A percentile compares a stretch with the other conserved stretches of the same genome.
Evolutionary conservation across 202 grass and related monocot species (phyloP).

Genomic region (Miscanthus sacchariflorus): DNA sequence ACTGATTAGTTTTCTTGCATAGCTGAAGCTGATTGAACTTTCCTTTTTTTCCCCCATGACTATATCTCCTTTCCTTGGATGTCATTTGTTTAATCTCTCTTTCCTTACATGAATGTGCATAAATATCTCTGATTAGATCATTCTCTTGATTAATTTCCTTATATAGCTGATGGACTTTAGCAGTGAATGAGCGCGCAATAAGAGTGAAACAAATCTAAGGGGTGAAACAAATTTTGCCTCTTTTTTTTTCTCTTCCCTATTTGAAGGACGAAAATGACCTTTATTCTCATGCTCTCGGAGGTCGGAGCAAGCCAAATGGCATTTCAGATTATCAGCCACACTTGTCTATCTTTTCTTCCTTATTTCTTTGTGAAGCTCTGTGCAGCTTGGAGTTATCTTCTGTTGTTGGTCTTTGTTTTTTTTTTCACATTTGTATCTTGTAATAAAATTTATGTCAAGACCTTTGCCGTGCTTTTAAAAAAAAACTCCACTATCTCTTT

Average conservation of each 20-base stretch:
- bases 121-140: background rate
- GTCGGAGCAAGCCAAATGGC: background rate
- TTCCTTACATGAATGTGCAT: background rate
- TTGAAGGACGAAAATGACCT: background rate
- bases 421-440: background rate
- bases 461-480: background rate
- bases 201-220: background rate
- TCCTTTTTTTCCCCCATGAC: background rate
- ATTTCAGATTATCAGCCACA: slow-evolving; percentile 9
- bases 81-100: background rate
- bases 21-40: background rate
- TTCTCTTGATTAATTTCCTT: background rate
- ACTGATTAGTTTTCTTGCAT: background rate
- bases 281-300: background rate
- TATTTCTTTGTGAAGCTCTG: background rate
- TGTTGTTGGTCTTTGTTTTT: background rate
- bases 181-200: background rate
- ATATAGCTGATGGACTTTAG: background rate
- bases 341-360: background rate
- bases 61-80: background rate
- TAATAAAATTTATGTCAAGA: background rate
- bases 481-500: background rate
- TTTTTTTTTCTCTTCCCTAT: background rate
- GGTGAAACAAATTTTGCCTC: background rate
- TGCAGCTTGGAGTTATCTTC: background rate